Evolutionary conservation across 345 rosid genomes (phyloP), one percentile per base, ranked within the genome.

Genomic region (Erucastrum elatum): DNA sequence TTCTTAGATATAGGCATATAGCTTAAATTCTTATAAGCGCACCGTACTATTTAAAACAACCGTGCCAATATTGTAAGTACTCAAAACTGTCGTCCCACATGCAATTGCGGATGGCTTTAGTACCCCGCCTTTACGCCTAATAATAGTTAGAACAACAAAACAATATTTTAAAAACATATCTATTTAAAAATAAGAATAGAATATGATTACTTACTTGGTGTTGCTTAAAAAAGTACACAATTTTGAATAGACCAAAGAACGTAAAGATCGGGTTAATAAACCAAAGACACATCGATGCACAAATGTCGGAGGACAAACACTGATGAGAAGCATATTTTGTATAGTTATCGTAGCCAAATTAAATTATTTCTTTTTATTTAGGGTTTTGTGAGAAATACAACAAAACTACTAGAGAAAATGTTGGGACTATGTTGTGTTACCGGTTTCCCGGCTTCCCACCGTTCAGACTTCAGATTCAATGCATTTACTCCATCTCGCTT

Each of bases 401-500:
- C 56, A 49, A 49, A 49, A 49, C 56, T 49, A 49, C 56, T 5
- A n/a, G 61, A 33, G 26, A 70, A 25, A n/a, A 27, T 59, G 33
- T 10, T 59, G n/a, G 34, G 71, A 30, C 11, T 15, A 31, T 2
- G 10, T 77, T 37, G 12, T 29, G 49, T 41, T 63, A 64, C 68
- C 63, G 63, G 68, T 72, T 66, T 72, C 68, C 31, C 75, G 41
- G 64, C 66, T 33, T 66, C 71, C 56, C 68, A 41, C 68, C 56
- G 30, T 66, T 27, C 27, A 55, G 71, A 71, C 66, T 65, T 55
- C 61, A 55, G 72, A 78, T 78, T 51, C 77, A 66, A 72, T 78
- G 77, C 68, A 78, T 71, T 61, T 31, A 6, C 25, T 58, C 33
- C 25, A 12, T 15, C 3, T 4, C 21, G 21, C 3, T 16, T 77